Base-by-base conservation (phyloP, 805 yeast species). In the Starmerella sirachaensis region DNA sequence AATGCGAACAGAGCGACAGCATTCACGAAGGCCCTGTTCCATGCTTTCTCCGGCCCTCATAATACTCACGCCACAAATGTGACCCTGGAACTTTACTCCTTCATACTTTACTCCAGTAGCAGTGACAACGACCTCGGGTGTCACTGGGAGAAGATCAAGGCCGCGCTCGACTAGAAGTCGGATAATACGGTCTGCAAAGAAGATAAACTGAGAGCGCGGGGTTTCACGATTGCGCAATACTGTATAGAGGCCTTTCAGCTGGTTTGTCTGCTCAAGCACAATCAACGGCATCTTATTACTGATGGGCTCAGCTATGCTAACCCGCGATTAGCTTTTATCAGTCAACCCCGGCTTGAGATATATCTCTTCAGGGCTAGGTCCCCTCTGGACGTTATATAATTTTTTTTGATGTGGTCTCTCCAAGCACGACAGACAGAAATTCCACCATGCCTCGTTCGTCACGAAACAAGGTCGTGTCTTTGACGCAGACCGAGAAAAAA, bases 21-120 rank as follows among this genome's bases (percentile, higher is more conserved):
- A 88, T 59, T 88, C 97, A 59, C 99, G 75, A 47, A 91, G 67
- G 23, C 97, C 98, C 68, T 84, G 93, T 62, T 91, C 99, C 99
- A 91, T 91, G 30, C 93, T 79, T 61, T 91, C 99, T 49, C 99
- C 99, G 5, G 99, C 99, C 58, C 99, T 72, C 53, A 91, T 93
- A 56, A 91, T 91, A 13, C 95, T 84, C 25, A 91, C 99, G 48
- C 99, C 99, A 59, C 97, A 88, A 43, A 91, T 91, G 61, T 83
- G 85, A 30, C 98, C 97, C 53, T 74, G 63, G 59, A 88, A 88
- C 42, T 69, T 66, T 40, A 78, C 78, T 11, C 99, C 99, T 3
- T 72, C 68, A 57, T 72, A 84, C 26, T 62, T 61, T 46, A 74
- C 69, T 37, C 77, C 78, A 10, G 91, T 76, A 31, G 93, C 88